Percentiles rank a stretch among this genome's conserved stretches.
Conservation (phyloP, 345 rosid species). For the Viola odorata region DNA sequence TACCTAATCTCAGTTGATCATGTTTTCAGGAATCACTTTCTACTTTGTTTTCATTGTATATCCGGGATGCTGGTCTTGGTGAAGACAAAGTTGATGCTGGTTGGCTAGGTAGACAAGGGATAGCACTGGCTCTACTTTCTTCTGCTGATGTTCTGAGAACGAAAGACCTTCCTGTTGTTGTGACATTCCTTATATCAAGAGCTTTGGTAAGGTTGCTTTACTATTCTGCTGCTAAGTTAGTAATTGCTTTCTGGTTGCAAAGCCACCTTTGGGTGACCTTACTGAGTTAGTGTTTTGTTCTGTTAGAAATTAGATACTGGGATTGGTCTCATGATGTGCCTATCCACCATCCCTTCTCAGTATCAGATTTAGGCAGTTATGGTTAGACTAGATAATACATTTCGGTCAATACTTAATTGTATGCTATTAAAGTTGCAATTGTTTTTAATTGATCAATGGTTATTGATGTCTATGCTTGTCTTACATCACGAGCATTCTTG, state of each 20-base stretch:
- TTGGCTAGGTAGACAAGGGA: slow-evolving; percentile 94
- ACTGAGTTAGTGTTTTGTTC: neutral
- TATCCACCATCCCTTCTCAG: no score
- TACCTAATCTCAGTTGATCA: slow-evolving; percentile 19
- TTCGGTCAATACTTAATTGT: no score
- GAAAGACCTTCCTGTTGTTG: slow-evolving; percentile 92
- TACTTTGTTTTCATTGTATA: slow-evolving; percentile 77
- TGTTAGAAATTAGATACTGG: neutral
- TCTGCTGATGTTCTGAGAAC: slow-evolving; percentile 88
- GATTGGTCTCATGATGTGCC: no score
- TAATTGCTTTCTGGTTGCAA: neutral
- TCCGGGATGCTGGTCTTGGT: slow-evolving; percentile 56
- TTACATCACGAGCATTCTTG: no score
- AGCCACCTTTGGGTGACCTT: no score
- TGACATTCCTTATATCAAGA: slow-evolving; percentile 93
- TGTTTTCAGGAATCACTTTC: slow-evolving; percentile 78
- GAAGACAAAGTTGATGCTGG: slow-evolving; percentile 67
- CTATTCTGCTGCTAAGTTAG: neutral
- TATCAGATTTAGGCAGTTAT: no score
- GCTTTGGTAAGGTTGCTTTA: slow-evolving; percentile 59
- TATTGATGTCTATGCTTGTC: no score
- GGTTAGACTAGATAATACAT: no score
- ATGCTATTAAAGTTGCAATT: no score
- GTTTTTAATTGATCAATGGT: no score
- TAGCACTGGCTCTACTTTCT: slow-evolving; percentile 83